Evolutionary conservation across 352 stramenopile genomes (phyloP).

Genomic region (Poterioochromonas sp.): DNA sequence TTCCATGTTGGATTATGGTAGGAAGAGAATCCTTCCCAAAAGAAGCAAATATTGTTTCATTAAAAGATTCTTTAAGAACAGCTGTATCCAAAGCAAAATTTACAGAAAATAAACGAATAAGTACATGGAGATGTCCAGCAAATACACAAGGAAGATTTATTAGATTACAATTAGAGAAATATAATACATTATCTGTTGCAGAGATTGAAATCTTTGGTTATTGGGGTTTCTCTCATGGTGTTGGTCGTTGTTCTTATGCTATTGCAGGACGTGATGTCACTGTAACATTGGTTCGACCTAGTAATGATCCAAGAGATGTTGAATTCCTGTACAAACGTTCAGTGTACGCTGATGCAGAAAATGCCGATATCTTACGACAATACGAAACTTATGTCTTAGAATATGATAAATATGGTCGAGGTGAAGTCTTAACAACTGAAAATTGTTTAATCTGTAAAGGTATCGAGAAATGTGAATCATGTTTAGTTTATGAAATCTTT

Average conservation of each 20-base stretch:
- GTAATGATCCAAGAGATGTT: slow-evolving; percentile 55
- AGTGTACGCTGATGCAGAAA: slow-evolving; percentile 73
- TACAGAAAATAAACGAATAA: slow-evolving; percentile 60
- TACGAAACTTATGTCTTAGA: slow-evolving; percentile 66
- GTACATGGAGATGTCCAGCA: slow-evolving; percentile 69
- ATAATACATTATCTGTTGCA: slow-evolving; percentile 76
- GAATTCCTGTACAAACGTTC: slow-evolving; percentile 63
- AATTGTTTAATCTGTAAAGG: slow-evolving; percentile 66
- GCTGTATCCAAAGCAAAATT: slow-evolving; percentile 67
- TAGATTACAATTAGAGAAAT: slow-evolving; percentile 72
- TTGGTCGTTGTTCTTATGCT: slow-evolving; percentile 64
- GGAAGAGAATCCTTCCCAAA: slow-evolving; percentile 72
- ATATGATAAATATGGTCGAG: slow-evolving; percentile 62
- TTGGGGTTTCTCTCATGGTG: slow-evolving; percentile 64
- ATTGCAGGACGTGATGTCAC: slow-evolving; percentile 73
- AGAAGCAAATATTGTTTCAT: slow-evolving; percentile 60
- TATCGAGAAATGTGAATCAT: slow-evolving; percentile 70
- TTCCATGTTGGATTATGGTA: slow-evolving; percentile 82
- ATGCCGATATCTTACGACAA: slow-evolving; percentile 73
- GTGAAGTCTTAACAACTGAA: slow-evolving; percentile 38
- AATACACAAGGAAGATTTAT: slow-evolving; percentile 68
- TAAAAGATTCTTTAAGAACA: slow-evolving; percentile 68
- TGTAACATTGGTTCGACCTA: slow-evolving; percentile 65
- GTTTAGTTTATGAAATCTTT: slow-evolving; percentile 57
- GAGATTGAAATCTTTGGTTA: slow-evolving; percentile 79